Conservation (phyloP, 768 basidiomycete genomes). For the Tylopilus sp. region DNA sequence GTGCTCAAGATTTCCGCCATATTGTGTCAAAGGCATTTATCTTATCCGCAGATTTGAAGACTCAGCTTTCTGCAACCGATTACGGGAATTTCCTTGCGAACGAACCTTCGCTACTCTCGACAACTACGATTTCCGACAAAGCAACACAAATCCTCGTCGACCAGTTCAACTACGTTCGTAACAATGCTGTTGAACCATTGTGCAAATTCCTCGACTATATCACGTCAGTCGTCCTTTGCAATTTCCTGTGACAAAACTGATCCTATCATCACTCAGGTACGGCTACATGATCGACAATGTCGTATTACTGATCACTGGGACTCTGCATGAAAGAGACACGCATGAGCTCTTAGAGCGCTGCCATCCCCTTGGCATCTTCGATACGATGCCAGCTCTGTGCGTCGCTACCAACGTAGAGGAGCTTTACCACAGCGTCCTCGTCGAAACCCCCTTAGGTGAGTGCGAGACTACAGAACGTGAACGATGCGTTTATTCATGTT, state of each 20-base stretch:
- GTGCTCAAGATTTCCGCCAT: neutral
- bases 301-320: constrained; percentile 94
- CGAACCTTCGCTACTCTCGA: constrained; percentile 89
- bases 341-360: constrained; percentile 95
- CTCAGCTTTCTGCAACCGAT: constrained; percentile 94
- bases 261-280: constrained; percentile 52
- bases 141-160: constrained; percentile 94
- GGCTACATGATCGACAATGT: constrained; percentile 99
- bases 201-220: constrained; percentile 96
- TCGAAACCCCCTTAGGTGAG: constrained; percentile 95
- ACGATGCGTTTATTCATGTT: constrained; percentile 1
- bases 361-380: constrained; percentile 95
- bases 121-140: constrained; percentile 94
- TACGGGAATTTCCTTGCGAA: constrained; percentile 98
- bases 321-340: constrained; percentile 94
- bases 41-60: constrained; percentile 74
- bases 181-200: constrained; percentile 87
- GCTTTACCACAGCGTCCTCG: constrained; percentile 92
- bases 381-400: constrained; percentile 98
- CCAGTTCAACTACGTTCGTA: constrained; percentile 93
- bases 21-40: constrained; percentile 1
- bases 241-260: constrained; percentile 3
- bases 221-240: constrained; percentile 59
- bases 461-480: constrained; percentile 8
- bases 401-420: constrained; percentile 99